These are phyloP conservation scores for Aquilaria sinensis DNA, from an alignment of 345 rosid genomes.

Conservation along the genomic window DNA sequence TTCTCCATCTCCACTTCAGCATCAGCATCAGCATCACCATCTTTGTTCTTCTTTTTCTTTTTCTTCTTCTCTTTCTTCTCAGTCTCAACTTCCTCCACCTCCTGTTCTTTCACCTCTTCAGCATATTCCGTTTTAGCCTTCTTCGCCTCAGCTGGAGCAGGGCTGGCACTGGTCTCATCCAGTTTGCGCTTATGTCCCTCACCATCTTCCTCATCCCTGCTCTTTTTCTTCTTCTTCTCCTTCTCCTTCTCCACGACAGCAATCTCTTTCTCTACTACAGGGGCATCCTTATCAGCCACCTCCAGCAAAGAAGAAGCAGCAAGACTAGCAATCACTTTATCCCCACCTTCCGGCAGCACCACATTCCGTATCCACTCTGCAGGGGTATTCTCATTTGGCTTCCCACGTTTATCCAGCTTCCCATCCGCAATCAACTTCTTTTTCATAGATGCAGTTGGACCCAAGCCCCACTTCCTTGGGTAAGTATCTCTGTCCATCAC, in stretches of 20 bases:
- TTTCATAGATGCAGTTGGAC: slow-evolving; percentile 83
- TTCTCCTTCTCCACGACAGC: slow-evolving; percentile 13
- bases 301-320: slow-evolving; percentile 54
- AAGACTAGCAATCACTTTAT: slow-evolving; percentile 57
- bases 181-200: slow-evolving; percentile 50
- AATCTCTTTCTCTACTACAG: slow-evolving; percentile 17
- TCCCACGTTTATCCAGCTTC: slow-evolving; percentile 84
- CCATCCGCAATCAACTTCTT: slow-evolving; percentile 81
- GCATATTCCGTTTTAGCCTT: slow-evolving; percentile 40
- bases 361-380: slow-evolving; percentile 74
- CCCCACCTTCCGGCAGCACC: slow-evolving; percentile 67
- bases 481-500: slow-evolving; percentile 98
- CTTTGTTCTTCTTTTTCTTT: slow-evolving; percentile 48
- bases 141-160: slow-evolving; percentile 43
- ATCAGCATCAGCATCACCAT: slow-evolving; percentile 23
- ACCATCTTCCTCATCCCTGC: slow-evolving; percentile 24
- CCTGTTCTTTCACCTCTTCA: slow-evolving; percentile 24
- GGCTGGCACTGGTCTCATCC: slow-evolving; percentile 35
- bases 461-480: slow-evolving; percentile 96
- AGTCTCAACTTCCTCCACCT: slow-evolving; percentile 17
- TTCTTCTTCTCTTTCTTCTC: slow-evolving; percentile 48
- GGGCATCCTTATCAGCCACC: slow-evolving; percentile 17
- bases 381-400: slow-evolving; percentile 76
- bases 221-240: slow-evolving; percentile 34
- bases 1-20: slow-evolving; percentile 29